These are phyloP conservation scores for Dactylis glomerata DNA, from an alignment of 176 grass and related monocot genomes.

Conservation along the genomic window DNA sequence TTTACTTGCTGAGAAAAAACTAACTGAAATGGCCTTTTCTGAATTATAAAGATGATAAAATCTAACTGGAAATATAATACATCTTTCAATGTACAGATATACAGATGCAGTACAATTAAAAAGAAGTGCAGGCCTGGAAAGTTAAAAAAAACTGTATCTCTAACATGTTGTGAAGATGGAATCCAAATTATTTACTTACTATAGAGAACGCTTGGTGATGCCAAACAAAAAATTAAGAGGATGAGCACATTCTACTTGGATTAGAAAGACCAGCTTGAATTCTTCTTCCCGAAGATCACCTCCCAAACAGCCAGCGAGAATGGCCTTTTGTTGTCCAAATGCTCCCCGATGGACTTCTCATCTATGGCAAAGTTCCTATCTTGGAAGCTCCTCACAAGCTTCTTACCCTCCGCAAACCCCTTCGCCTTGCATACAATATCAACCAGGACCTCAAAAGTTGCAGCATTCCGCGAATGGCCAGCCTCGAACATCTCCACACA, in stretches of 20 bases:
- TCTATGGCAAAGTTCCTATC: constrained; percentile 78
- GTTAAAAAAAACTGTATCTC: no score
- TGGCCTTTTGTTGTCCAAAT: constrained; percentile 94
- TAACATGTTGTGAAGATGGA: no score
- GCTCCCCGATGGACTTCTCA: constrained; percentile 81
- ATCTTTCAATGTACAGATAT: no score
- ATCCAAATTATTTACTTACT: no score
- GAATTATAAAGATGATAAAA: no score
- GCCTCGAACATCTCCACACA: no score
- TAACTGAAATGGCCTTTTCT: no score
- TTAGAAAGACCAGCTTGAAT: constrained; percentile 41
- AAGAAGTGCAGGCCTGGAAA: no score
- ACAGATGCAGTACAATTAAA: no score
- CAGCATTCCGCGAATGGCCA: constrained; percentile 48
- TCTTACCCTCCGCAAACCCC: constrained; percentile 57
- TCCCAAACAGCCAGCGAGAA: constrained; percentile 71
- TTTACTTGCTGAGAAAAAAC: no score
- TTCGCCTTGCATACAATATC: constrained; percentile 59
- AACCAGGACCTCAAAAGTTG: constrained; percentile 62
- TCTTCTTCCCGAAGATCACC: constrained; percentile 77
- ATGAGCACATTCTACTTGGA: constrained; percentile 39
- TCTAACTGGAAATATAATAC: no score
- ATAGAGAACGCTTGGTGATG: not conserved
- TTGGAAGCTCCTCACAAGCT: constrained; percentile 64
- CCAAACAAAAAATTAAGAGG: constrained; percentile 22